Evolutionary conservation across 352 stramenopile species (phyloP), one percentile per base, ranked within the genome.

Genomic region (Peronospora destructor): DNA sequence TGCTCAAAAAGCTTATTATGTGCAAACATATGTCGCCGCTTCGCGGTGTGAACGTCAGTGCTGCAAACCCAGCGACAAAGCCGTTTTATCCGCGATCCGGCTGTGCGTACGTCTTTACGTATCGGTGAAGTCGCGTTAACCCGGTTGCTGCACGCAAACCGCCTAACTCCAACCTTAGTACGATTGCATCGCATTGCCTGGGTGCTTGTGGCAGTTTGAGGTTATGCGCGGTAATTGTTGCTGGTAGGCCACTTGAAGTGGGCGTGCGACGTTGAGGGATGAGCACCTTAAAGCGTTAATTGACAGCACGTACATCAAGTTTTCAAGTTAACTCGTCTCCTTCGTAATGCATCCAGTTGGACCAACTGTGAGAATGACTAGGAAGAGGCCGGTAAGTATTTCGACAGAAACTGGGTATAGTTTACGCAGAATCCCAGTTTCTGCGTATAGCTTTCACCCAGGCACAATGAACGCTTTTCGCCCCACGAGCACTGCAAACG

Each of bases 1-100:
- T 91, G 87, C 49, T 87, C 77, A 49, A 80, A 91, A 17, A 88
- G 45, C 49, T 89, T 91, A 88, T 72, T 13, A 63, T 78, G 61
- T 88, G 64, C 16, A 91, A 61, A 47, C 88, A 88, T 57, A 85
- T 91, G 63, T 89, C 80, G 34, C 85, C 80, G 41, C 80, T 60
- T 91, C 80, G 25, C 80, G 73, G 39, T 80, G 56, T 10, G 73
- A 45, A 26, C 73, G 73, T 76, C 80, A 91, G 52, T 91, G 3
- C 3, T 21, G 19, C 19, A 21, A 1, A 21, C 1, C 19, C 19
- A 21, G 19, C 19, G 19, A 21, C 19, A 91, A 73, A 85, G 11
- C 76, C 76, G 30, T 88, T 91, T 17, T 76, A 56, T 76, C 77
- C 88, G 40, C 75, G 75, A 16, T 88, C 73, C 2, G 75, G 80